phyloP scores from a whole-genome alignment of 2,329 filamentous ascomycete genomes.

The Gnomoniopsis sp. region DNA sequence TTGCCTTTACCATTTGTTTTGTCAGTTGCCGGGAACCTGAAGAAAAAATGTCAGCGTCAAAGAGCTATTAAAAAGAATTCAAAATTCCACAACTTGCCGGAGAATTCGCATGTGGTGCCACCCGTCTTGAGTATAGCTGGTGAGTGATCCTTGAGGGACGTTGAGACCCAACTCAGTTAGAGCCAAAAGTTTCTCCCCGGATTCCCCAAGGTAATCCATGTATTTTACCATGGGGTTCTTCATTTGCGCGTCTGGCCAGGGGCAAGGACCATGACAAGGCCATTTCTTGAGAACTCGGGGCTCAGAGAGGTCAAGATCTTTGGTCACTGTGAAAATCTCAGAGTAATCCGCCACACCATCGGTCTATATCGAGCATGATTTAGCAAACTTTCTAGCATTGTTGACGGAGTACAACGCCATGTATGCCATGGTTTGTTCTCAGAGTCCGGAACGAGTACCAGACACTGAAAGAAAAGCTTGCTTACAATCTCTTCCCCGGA shows the following conservation, averaged over 20 bases:
- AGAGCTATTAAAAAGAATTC: background rate
- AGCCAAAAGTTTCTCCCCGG: conserved; percentile 42
- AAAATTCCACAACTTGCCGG: too few species aligned
- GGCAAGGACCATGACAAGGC: conserved; percentile 48
- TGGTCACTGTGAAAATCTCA: conserved; percentile 50
- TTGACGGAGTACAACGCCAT: too few species aligned
- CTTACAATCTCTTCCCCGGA: conserved; percentile 46
- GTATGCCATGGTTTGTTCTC: too few species aligned
- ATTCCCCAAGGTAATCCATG: conserved; percentile 36
- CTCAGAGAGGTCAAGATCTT: conserved; percentile 39
- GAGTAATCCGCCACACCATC: conserved; percentile 48
- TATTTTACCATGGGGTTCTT: conserved; percentile 36
- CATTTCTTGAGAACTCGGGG: conserved; percentile 37
- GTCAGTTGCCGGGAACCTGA: conserved; percentile 31
- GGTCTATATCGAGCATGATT: too few species aligned
- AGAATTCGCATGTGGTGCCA: conserved; percentile 50
- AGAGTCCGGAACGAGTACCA: too few species aligned
- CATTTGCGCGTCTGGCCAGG: conserved; percentile 43
- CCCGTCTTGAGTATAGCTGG: conserved; percentile 40
- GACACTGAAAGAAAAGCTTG: too few species aligned
- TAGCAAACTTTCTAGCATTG: too few species aligned
- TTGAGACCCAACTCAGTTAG: conserved; percentile 43
- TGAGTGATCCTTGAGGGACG: conserved; percentile 37
- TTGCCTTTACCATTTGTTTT: conserved; percentile 46
- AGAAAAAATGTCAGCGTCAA: background rate